Base-by-base conservation (phyloP, 2,329 filamentous ascomycete genomes). In the Colletotrichum destructivum region DNA sequence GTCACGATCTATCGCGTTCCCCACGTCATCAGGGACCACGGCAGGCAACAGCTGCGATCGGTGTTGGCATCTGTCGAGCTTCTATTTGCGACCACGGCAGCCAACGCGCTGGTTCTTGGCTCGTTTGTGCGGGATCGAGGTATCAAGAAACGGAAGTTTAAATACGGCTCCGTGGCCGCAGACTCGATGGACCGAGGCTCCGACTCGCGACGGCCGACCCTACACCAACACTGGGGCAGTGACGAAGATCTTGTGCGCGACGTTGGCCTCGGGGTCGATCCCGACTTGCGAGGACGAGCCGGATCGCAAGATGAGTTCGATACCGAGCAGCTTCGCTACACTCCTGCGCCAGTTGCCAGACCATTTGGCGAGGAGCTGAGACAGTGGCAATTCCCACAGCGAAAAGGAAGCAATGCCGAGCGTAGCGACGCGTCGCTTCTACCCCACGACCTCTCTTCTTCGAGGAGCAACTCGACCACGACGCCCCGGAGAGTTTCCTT, bases 81-180 rank as follows among this genome's bases (percentile, higher is more conserved):
- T 9, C 87, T 98, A 1, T 95, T 96, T 62, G 95, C 96, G 6
- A 94, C 95, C 0, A 90, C 91, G 0, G 93, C 97, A 0, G 94
- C 96, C 15, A 99, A 98, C 79, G 92, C 93, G 3, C 87, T 99
- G 23, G 93, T 98, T 1, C 89, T 99, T 3, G 96, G 96, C 15
- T 97, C 95, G 0, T 98, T 98, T 78, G 91, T 98, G 38, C 90
- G 96, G 16, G 96, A 98, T 79, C 90, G 94, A 64, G 96, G 96
- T 35, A 85, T 95, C 51, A 98, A 98, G 86, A 98, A 97, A 82
- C 88, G 88, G 68, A 96, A 94, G 79, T 98, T 93, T 83, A 92
- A 92, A 65, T 88, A 90, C 73, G 86, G 87, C 18, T 90, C 91
- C 1, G 83, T 87, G 15, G 83, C 88, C 4, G 87, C 88, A 54